Conservation (phyloP, 1,139 yeast genomes). For the Saccharomycopsis hybrid region DNA sequence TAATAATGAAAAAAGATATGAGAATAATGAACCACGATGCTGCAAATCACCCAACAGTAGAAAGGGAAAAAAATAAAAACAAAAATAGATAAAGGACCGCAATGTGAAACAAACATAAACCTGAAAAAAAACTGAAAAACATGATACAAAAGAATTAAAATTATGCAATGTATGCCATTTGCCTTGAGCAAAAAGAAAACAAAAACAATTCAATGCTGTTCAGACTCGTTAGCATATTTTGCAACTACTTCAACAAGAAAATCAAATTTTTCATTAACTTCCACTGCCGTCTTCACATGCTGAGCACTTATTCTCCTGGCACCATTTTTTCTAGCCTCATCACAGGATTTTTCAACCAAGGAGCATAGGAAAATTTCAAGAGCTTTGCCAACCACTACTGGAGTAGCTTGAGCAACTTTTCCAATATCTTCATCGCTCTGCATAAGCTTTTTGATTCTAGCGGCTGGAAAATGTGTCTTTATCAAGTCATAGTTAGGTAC, state of each 20-base stretch:
- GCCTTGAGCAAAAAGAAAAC: too few relatives aligned
- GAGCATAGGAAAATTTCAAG: conserved; percentile 87
- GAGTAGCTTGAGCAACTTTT: conserved; percentile 97
- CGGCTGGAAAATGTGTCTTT: conserved; percentile 95
- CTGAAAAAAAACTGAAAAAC: too few relatives aligned
- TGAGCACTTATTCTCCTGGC: conserved; percentile 79
- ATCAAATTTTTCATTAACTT: conserved; percentile 85
- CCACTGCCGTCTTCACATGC: conserved; percentile 78
- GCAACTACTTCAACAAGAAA: conserved; percentile 71
- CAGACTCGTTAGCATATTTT: background rate
- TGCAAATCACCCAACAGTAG: too few relatives aligned
- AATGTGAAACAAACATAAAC: too few relatives aligned
- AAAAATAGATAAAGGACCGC: too few relatives aligned
- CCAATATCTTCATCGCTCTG: conserved; percentile 98
- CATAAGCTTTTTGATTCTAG: conserved; percentile 92
- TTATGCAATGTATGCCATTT: too few relatives aligned
- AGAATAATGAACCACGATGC: too few relatives aligned
- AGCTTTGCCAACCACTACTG: conserved; percentile 92
- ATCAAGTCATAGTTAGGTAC: conserved; percentile 38
- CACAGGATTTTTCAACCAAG: conserved; percentile 76
- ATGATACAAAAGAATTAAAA: too few relatives aligned
- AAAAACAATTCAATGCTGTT: background rate
- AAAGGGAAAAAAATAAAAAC: too few relatives aligned
- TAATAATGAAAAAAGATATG: too few relatives aligned
- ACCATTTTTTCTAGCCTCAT: conserved; percentile 70